phyloP scores from a whole-genome alignment of 805 yeast species.

The Sugiyamaella floridensis region DNA sequence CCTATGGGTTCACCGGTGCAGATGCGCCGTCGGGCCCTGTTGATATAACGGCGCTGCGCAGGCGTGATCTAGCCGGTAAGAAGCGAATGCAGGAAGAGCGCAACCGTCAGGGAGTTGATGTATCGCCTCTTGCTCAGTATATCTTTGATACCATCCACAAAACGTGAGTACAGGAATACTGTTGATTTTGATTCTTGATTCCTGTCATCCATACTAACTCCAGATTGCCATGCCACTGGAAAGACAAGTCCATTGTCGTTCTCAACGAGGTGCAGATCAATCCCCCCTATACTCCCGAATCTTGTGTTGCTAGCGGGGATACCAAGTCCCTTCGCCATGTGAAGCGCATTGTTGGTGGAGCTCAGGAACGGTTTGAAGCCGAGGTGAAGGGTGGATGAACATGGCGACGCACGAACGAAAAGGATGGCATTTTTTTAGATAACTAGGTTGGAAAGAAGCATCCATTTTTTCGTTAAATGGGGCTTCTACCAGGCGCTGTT shows the following conservation, averaged over 20 bases:
- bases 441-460: not conserved
- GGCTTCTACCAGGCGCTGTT: no score
- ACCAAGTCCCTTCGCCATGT: conserved; percentile 36
- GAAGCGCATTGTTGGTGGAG: conserved; percentile 44
- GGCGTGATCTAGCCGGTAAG: conserved; percentile 23
- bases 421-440: not conserved
- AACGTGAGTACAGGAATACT: conserved; percentile 24
- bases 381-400: conserved; percentile 45
- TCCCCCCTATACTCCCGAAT: conserved; percentile 37
- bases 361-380: conserved; percentile 34
- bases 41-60: conserved; percentile 26
- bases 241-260: conserved; percentile 38
- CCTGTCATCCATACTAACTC: not conserved
- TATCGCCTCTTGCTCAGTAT: conserved; percentile 38
- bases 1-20: conserved; percentile 28
- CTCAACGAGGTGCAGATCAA: conserved; percentile 41
- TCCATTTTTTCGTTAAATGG: no score
- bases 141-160: conserved; percentile 40
- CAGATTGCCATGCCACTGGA: conserved; percentile 39
- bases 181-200: not conserved
- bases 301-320: conserved; percentile 26
- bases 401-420: not conserved
- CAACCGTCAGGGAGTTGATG: conserved; percentile 30
- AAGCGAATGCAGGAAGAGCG: conserved; percentile 22
- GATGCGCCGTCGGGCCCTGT: conserved; percentile 32